Conservation (phyloP, 352 stramenopile species). For the Pythium biforme region DNA sequence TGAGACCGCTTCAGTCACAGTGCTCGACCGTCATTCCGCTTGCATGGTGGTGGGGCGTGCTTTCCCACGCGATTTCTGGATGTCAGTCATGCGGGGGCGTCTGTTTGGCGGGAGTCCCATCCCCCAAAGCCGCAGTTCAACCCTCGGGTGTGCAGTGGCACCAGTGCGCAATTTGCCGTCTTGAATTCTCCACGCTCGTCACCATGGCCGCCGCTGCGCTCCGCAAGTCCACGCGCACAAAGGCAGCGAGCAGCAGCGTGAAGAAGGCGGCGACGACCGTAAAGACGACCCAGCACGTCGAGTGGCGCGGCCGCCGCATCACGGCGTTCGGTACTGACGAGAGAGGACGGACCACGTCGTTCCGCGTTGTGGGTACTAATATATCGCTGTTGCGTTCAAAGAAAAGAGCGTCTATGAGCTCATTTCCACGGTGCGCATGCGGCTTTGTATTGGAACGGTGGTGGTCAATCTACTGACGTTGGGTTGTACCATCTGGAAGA, state of each 20-base stretch:
- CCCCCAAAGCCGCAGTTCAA: not conserved
- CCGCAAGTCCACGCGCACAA: slow-evolving; percentile 9
- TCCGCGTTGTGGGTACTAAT: not conserved
- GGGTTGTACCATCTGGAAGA: slow-evolving; percentile 31
- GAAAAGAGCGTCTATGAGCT: slow-evolving; percentile 80
- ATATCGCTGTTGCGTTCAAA: slow-evolving; percentile 11
- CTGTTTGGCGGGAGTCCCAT: slow-evolving; percentile 14
- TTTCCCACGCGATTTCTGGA: slow-evolving; percentile 7
- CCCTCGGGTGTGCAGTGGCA: not conserved
- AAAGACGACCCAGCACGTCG: slow-evolving; percentile 51
- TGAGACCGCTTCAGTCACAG: no score
- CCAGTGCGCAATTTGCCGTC: slow-evolving; percentile 20
- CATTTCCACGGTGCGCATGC: slow-evolving; percentile 52
- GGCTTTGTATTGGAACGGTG: no score
- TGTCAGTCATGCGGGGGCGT: slow-evolving; percentile 16
- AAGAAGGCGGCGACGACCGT: slow-evolving; percentile 5
- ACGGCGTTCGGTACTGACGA: slow-evolving; percentile 57
- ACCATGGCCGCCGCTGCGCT: slow-evolving; percentile 15
- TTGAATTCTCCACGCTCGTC: not conserved
- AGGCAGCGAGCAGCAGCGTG: not conserved
- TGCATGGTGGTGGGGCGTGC: no score
- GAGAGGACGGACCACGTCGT: no score
- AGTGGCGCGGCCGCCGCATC: slow-evolving; percentile 72
- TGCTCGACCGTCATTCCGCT: no score
- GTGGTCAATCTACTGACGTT: not conserved